Evolutionary conservation across 192 early-diverging fungal genomes (phyloP), one percentile per base, ranked within the genome.

Genomic region (Entomortierella parvispora): DNA sequence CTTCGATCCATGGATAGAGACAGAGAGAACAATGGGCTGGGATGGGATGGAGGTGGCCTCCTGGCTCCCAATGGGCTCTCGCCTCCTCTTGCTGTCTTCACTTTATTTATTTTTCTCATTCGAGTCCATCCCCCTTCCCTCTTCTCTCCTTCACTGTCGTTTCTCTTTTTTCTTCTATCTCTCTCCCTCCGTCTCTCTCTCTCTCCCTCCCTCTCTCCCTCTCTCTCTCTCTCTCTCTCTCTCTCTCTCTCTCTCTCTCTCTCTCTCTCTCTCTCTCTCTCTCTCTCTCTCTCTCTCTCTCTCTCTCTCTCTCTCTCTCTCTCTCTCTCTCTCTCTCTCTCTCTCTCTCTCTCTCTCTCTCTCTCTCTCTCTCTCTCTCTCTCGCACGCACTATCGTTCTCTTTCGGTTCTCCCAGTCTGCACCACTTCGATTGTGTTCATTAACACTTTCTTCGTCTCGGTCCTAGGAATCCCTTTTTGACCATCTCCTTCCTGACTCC

Each of bases 231-330:
- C 40, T 45, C 28, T 60, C 62, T 48, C 47, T 44, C 4, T 57
- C 57, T 64, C 48, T 22, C 14, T 28, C 51, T 58, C 44, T 64
- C 60, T 26, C 50, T 31, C 56, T 63, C 46, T 49, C 46, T 33
- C 40, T 42, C 15, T 15, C 17, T 15, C 11, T 57, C 54, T n/a
- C 31, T 17, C 37, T 32, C 11, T 37, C 32, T 57, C 55, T n/a
- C 55, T 57, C 18, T 5, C n/a, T 22, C 8, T 42, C 56, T n/a
- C 34, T 25, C n/a, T 58, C 34, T 34, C 31, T 58, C 40, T 8
- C 37, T 37, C 56, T 25, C 22, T 2, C 34, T 57, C 55, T 42
- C 34, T 8, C 10, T 57, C 32, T 57, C 22, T 58, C 37, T 48
- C 9, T 51, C 60, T 6, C 43, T 6, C 11, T 47, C 47, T 1